These are phyloP conservation scores for Paraphaeosphaeria minitans DNA, from an alignment of 2,329 filamentous ascomycete genomes.

Conservation along the genomic window DNA sequence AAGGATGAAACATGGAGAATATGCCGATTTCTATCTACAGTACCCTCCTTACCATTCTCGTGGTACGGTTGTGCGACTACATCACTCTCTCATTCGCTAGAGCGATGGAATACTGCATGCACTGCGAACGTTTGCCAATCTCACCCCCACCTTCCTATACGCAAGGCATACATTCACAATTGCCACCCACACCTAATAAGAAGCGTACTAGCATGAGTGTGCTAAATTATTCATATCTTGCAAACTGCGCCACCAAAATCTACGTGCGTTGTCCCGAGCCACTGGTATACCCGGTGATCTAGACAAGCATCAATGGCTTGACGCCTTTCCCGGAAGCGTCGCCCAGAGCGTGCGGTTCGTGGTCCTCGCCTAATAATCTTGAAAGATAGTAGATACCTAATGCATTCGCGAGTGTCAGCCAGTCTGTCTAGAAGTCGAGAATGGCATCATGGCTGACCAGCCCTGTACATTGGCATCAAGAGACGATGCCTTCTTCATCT, in stretches of 20 bases:
- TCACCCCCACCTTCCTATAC: not conserved
- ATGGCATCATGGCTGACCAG: not conserved
- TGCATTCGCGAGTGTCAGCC: not conserved
- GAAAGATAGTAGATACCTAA: not conserved
- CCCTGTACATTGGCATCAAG: not conserved
- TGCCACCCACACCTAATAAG: constrained; percentile 2
- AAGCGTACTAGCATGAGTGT: not conserved
- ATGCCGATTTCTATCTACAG: not conserved
- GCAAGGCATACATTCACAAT: not conserved
- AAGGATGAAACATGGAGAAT: not conserved
- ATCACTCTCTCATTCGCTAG: not conserved
- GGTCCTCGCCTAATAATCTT: not conserved
- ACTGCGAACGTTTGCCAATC: not conserved
- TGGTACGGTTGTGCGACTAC: not conserved
- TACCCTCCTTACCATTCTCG: not conserved
- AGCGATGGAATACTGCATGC: not conserved
- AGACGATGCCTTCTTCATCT: not conserved
- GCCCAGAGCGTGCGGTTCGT: not conserved
- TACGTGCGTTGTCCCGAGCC: not conserved
- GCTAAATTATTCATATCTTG: not conserved
- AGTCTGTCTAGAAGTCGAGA: not conserved
- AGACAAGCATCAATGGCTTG: constrained; percentile 9
- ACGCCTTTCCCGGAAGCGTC: not conserved
- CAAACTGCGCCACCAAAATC: not conserved
- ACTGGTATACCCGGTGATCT: not conserved